Base-by-base conservation (phyloP, 257 asterid species). In the Solanum chilense region DNA sequence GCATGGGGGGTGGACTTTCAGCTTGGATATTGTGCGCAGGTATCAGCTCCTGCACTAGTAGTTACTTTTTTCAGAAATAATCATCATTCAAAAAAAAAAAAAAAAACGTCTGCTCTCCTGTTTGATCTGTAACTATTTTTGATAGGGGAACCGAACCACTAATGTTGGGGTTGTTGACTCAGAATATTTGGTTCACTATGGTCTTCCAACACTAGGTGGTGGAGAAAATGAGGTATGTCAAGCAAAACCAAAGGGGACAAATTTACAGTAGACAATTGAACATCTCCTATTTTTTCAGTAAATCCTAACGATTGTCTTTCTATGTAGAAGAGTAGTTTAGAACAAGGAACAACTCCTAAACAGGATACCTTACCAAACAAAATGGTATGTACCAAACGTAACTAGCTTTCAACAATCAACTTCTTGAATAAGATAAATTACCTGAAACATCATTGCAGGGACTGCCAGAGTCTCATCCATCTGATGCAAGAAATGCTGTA, bases 1-100 rank as follows among this genome's bases (percentile, higher is more conserved):
- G 97, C 93, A 23, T 94, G 98, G 98, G 98, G 97, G 33, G 89
- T 93, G 87, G 98, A 94, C 92, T 91, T 92, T 83, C 95, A 94
- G 89, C 93, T 94, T 81, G 97, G 97, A 60, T 90, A 95, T 89
- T 95, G 98, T 80, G 94, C 94, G 20, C 93, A 92, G 96, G 98
- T 95, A 88, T 88, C 90, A 86, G 12, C 20, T 84, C 84, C 76
- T 33, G 23, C 33, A 1, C 27, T 62, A 33, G 4, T n/a, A 60
- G 7, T 70, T 41, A 42, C 37, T 0, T 45, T 16, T 84, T 69
- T 20, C 66, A 20, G 3, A 42, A 27, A 64, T 68, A 42, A 39
- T 74, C 20, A 7, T 21, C 52, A 37, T 20, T 5, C 35, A 33
- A 33, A 9, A 10, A 73, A 66, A 2, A 25, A 68, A 37, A 49